Conservation (phyloP, 768 basidiomycete genomes). For the Ramaria sp. region DNA sequence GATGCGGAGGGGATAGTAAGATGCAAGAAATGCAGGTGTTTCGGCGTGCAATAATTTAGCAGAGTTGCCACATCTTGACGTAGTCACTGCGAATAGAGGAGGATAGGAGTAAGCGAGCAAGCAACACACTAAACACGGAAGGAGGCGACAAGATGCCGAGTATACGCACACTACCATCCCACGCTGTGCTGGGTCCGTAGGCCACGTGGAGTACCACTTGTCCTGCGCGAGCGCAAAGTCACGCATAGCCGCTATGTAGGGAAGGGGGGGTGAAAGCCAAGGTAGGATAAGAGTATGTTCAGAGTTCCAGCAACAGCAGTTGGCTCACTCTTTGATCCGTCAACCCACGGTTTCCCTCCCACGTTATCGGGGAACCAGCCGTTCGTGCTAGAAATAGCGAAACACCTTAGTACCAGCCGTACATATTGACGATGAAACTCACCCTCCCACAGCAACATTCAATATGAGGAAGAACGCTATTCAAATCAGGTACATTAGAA, state of each 20-base stretch:
- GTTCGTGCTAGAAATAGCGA: slow-evolving; percentile 22
- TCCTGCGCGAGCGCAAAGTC: slow-evolving; percentile 12
- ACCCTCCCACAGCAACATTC: slow-evolving; percentile 25
- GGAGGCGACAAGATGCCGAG: no score
- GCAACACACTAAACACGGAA: no score
- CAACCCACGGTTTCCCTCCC: slow-evolving; percentile 22
- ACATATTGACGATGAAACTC: not conserved
- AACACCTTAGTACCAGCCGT: not conserved
- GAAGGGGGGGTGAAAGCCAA: no score
- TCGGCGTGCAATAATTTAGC: no score
- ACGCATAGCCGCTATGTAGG: slow-evolving; percentile 12
- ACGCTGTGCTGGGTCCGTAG: slow-evolving; percentile 5
- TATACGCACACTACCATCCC: slow-evolving; percentile 15
- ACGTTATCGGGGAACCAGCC: slow-evolving; percentile 31
- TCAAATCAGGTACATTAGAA: not conserved
- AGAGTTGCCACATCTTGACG: slow-evolving; percentile 50
- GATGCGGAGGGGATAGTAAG: no score
- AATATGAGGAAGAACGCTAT: slow-evolving; percentile 23
- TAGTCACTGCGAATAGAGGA: slow-evolving; percentile 33
- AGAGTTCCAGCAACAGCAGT: no score
- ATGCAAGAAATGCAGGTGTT: no score
- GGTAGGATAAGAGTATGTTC: no score
- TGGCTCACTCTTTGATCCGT: slow-evolving; percentile 11
- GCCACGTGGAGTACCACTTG: slow-evolving; percentile 13
- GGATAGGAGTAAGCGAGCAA: no score